A percentile compares a stretch with the other conserved stretches of the same genome.
phyloP scores from a whole-genome alignment of 192 early-diverging fungal species.

The Helicostylum pulchrum region DNA sequence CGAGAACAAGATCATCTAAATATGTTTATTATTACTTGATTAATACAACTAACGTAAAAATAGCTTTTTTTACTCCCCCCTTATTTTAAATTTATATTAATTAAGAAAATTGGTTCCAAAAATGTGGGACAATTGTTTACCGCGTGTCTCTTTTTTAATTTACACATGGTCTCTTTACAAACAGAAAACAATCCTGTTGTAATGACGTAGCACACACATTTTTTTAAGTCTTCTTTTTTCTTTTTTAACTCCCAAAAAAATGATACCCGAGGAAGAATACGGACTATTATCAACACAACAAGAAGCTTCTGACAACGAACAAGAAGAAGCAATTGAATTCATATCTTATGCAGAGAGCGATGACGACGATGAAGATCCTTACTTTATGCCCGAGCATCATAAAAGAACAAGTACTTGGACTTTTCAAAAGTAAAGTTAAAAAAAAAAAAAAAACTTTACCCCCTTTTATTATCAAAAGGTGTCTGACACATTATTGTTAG shows the following conservation, averaged over 20 bases:
- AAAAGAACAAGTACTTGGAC: constrained; percentile 37
- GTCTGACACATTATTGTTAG: constrained; percentile 3
- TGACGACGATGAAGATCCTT: constrained; percentile 44
- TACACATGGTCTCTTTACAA: too few relatives aligned
- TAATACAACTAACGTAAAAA: too few relatives aligned
- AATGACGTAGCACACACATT: too few relatives aligned
- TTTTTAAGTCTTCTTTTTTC: neutral
- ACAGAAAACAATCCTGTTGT: too few relatives aligned
- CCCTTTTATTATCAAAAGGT: neutral
- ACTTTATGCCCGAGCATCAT: constrained; percentile 35
- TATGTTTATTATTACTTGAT: too few relatives aligned
- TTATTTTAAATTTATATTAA: too few relatives aligned
- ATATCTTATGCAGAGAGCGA: constrained; percentile 41
- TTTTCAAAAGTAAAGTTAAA: constrained; percentile 25
- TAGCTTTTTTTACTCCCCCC: too few relatives aligned
- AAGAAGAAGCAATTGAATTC: constrained; percentile 39
- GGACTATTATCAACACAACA: constrained; percentile 2
- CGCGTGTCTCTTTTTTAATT: too few relatives aligned
- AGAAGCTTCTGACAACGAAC: constrained; percentile 22
- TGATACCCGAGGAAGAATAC: constrained; percentile 20
- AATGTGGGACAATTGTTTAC: too few relatives aligned
- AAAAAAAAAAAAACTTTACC: neutral
- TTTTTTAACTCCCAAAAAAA: neutral
- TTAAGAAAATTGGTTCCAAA: too few relatives aligned
- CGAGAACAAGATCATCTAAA: too few relatives aligned